Evolutionary conservation across 805 yeast genomes (phyloP), one percentile per base, ranked within the genome.

Genomic region (Candida morakotiae): DNA sequence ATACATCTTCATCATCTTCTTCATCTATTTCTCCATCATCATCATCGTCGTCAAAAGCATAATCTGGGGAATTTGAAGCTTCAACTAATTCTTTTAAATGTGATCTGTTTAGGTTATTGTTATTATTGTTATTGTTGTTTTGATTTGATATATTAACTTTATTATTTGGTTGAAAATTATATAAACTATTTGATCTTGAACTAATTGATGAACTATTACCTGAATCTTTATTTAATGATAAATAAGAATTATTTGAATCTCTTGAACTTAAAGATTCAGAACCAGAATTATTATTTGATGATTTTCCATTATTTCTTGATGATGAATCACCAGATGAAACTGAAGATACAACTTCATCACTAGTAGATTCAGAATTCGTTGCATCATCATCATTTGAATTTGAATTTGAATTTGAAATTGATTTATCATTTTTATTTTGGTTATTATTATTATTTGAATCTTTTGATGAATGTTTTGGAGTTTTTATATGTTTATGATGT

Each of bases 1-100:
- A 34, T 4, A 13, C 37, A 26, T 34, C 37, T 20, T 34, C 37
- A 34, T 34, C 31, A 9, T 31, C 35, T 9, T 30, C 34, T n/a
- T 30, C 35, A 9, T 21, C 23, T 7, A 11, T 16, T 5, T 28
- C 30, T 15, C n/a, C 30, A 28, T 28, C 30, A 28, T 16, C 19
- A 5, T 28, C 18, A 9, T 24, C n/a, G 6, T 20, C 22, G 5
- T 11, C 35, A 17, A 19, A 32, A 17, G 17, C 35, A 16, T 22
- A 32, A 6, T 14, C 28, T 15, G 35, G 35, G 3, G 35, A 32
- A 4, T 24, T 16, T 10, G 28, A 16, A 18, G 5, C 13, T 18
- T 32, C 35, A 24, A 32, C 35, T 22, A 32, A 32, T 10, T 32
- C 28, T n/a, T 23, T 23, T 18, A 32, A 32, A 17, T 32, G 28